Percentiles rank a stretch among this genome's conserved stretches.
These are phyloP conservation scores for Fusarium papillatum DNA, from an alignment of 2,329 filamentous ascomycete genomes.

Conservation along the genomic window DNA sequence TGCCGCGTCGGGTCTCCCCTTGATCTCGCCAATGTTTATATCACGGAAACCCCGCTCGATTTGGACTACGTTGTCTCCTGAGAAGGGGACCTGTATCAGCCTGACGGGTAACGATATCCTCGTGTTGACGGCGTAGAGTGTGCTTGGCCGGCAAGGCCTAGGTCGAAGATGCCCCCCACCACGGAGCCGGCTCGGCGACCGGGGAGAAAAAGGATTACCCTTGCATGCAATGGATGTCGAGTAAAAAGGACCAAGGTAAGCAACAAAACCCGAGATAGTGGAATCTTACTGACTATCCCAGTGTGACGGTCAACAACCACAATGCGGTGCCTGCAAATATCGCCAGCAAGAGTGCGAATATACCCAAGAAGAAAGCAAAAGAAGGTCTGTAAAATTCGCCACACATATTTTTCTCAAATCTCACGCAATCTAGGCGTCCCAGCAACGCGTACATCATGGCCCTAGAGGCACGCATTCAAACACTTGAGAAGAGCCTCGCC, in stretches of 20 bases:
- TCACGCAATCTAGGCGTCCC: slow-evolving; percentile 7
- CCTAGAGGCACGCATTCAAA: slow-evolving; percentile 15
- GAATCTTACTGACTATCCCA: neutral
- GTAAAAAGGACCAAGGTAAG: slow-evolving; percentile 18
- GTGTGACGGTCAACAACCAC: slow-evolving; percentile 26
- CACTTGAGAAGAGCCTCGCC: slow-evolving; percentile 4
- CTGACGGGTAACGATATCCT: neutral
- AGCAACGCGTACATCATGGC: slow-evolving; percentile 25
- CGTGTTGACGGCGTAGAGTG: neutral
- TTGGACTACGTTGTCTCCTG: neutral
- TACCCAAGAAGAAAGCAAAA: slow-evolving; percentile 14
- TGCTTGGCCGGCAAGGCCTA: neutral
- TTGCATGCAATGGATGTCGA: slow-evolving; percentile 25
- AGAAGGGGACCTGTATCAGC: neutral
- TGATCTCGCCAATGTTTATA: neutral
- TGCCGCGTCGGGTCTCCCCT: neutral
- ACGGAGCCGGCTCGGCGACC: neutral
- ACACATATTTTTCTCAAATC: neutral
- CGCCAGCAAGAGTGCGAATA: slow-evolving; percentile 22
- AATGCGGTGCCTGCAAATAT: slow-evolving; percentile 15
- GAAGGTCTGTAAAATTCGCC: slow-evolving; percentile 5
- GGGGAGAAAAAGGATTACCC: slow-evolving; percentile 14
- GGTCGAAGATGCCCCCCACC: neutral
- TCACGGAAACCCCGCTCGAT: neutral
- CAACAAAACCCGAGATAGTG: neutral